Percentiles rank a stretch among this genome's conserved stretches.
Conservation (phyloP, 2,329 filamentous ascomycete species). For the Allantophomopsis lycopodina region DNA sequence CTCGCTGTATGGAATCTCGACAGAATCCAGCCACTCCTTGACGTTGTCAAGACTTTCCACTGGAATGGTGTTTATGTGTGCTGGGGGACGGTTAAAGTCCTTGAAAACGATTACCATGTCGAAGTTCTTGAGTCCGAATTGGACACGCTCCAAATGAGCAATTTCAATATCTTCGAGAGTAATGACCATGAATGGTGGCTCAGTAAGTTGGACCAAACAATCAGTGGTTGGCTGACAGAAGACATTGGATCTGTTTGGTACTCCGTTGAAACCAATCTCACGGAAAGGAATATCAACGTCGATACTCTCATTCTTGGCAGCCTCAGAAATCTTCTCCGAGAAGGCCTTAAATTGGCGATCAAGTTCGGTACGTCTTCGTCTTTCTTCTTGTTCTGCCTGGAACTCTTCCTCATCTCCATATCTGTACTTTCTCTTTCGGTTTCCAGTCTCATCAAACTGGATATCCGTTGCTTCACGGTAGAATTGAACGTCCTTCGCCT, state of each 20-base stretch:
- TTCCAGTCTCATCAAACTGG: constrained; percentile 96
- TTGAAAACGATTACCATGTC: constrained; percentile 98
- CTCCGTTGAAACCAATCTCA: constrained; percentile 92
- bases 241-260: constrained; percentile 90
- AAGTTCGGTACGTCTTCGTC: constrained; percentile 76
- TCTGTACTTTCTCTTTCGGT: constrained; percentile 91
- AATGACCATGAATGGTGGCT: constrained; percentile 91
- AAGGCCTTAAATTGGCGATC: constrained; percentile 95
- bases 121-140: constrained; percentile 97
- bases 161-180: constrained; percentile 94
- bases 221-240: constrained; percentile 94
- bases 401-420: constrained; percentile 99
- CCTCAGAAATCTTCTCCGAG: constrained; percentile 93
- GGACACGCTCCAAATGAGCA: constrained; percentile 87
- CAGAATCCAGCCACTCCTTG: constrained; percentile 94
- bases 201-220: constrained; percentile 90
- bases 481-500: constrained; percentile 98
- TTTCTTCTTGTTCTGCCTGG: constrained; percentile 94
- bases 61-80: constrained; percentile 95
- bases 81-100: constrained; percentile 80
- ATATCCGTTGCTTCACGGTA: constrained; percentile 97
- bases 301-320: constrained; percentile 78
- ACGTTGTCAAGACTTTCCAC: constrained; percentile 90
- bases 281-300: constrained; percentile 95
- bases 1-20: constrained; percentile 88